A percentile compares a stretch with the other conserved stretches of the same genome.
Conservation (phyloP, 2,329 filamentous ascomycete genomes). For the Fusarium agapanthi region DNA sequence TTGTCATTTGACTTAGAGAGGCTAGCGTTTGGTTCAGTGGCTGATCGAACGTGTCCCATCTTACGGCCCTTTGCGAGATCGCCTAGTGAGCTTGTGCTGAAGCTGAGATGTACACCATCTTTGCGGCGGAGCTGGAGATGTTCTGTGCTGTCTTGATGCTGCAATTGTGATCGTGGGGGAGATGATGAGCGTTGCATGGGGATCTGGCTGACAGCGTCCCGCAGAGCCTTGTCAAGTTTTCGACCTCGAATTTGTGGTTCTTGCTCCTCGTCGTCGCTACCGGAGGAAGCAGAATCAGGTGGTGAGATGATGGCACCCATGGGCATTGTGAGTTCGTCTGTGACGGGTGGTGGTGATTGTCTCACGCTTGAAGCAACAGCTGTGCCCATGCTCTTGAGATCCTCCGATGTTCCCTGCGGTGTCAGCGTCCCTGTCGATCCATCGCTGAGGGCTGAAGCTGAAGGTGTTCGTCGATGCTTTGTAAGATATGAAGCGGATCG, state of each 20-base stretch:
- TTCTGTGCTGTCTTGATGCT: conserved; percentile 56
- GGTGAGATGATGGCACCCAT: conserved; percentile 88
- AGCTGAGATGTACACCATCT: conserved; percentile 54
- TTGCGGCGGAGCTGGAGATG: conserved; percentile 49
- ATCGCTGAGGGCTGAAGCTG: conserved; percentile 48
- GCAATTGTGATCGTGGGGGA: conserved; percentile 51
- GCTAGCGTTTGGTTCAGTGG: conserved; percentile 62
- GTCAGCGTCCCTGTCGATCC: conserved; percentile 51
- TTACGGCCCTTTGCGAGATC: conserved; percentile 53
- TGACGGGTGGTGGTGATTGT: conserved; percentile 85
- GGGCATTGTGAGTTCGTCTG: conserved; percentile 76
- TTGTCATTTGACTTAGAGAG: conserved; percentile 57
- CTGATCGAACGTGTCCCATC: conserved; percentile 61
- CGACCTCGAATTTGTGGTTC: conserved; percentile 56
- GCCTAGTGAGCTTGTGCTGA: conserved; percentile 57
- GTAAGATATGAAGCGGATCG: conserved; percentile 73
- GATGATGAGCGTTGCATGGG: conserved; percentile 58
- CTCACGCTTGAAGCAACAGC: conserved; percentile 65
- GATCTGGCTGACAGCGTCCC: conserved; percentile 84
- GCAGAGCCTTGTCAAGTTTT: conserved; percentile 70
- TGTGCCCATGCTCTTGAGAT: conserved; percentile 54
- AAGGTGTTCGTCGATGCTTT: conserved; percentile 68
- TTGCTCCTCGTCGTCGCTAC: conserved; percentile 88
- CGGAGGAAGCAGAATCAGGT: conserved; percentile 83
- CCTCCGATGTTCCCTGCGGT: conserved; percentile 60